A percentile compares a stretch with the other conserved stretches of the same genome.
These are phyloP conservation scores for Podosphaera aphanis DNA, from an alignment of 2,329 filamentous ascomycete genomes.

Conservation along the genomic window DNA sequence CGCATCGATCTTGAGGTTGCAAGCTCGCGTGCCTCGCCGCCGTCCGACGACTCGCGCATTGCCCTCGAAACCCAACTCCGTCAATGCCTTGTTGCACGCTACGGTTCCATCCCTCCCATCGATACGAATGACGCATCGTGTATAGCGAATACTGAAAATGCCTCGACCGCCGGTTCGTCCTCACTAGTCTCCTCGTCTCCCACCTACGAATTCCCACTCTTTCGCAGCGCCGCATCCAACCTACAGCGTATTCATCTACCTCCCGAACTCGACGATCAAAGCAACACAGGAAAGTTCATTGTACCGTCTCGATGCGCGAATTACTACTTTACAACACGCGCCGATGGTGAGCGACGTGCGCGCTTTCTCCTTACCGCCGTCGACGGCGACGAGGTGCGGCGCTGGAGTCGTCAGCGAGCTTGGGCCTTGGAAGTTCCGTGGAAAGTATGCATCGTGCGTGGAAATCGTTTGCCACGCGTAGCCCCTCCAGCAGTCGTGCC, in stretches of 20 bases:
- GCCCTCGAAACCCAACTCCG: slow-evolving; percentile 7
- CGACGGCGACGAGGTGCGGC: slow-evolving; percentile 26
- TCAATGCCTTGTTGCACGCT: slow-evolving; percentile 9
- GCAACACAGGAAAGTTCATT: slow-evolving; percentile 15
- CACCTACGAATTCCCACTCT: slow-evolving; percentile 32
- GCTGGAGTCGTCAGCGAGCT: slow-evolving; percentile 20
- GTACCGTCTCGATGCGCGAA: slow-evolving; percentile 20
- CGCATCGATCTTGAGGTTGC: slow-evolving; percentile 26
- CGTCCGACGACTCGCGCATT: slow-evolving; percentile 12
- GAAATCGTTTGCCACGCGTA: slow-evolving; percentile 4
- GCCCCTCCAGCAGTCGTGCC: background rate
- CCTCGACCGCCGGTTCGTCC: background rate
- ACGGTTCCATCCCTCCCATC: slow-evolving; percentile 6
- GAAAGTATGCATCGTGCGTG: slow-evolving; percentile 25
- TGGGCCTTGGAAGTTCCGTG: slow-evolving; percentile 40
- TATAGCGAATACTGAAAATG: background rate
- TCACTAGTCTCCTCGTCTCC: background rate
- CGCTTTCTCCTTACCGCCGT: slow-evolving; percentile 26
- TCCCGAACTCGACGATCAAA: slow-evolving; percentile 6
- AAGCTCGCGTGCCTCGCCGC: slow-evolving; percentile 6
- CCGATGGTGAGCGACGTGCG: slow-evolving; percentile 17
- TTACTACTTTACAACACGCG: slow-evolving; percentile 24
- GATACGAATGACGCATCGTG: background rate
- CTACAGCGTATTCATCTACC: slow-evolving; percentile 25
- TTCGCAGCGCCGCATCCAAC: slow-evolving; percentile 14